Evolutionary conservation across 768 basidiomycete species (phyloP).

Genomic region (Coprinellus micaceus): DNA sequence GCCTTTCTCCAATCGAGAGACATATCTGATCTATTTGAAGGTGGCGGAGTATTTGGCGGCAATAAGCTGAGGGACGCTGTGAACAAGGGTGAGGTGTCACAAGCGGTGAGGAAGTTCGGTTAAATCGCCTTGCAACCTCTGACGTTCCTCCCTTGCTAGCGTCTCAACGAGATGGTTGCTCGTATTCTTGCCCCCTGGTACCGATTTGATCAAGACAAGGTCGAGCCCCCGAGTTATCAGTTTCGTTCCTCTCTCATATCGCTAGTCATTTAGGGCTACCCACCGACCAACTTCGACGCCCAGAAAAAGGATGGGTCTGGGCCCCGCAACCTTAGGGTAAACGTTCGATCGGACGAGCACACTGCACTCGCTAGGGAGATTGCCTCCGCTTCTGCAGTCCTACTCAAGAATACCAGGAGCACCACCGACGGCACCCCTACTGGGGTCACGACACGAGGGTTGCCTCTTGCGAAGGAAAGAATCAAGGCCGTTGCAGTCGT

Average conservation of each 20-base stretch:
- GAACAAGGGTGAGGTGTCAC: conserved; percentile 30
- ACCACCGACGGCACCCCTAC: conserved; percentile 29
- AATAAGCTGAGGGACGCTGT: conserved; percentile 31
- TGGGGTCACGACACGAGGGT: conserved; percentile 34
- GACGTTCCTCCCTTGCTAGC: conserved; percentile 20
- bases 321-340: conserved; percentile 38
- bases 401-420: conserved; percentile 61
- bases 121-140: too few species aligned
- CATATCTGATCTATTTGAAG: conserved; percentile 15
- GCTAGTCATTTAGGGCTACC: conserved; percentile 48
- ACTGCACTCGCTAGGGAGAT: conserved; percentile 58
- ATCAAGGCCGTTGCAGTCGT: conserved; percentile 57
- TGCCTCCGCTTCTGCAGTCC: conserved; percentile 60
- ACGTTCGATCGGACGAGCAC: conserved; percentile 41
- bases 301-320: conserved; percentile 46
- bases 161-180: conserved; percentile 44
- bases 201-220: conserved; percentile 46
- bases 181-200: conserved; percentile 45
- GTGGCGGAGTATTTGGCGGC: conserved; percentile 34
- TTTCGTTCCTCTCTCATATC: too few species aligned
- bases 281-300: conserved; percentile 43
- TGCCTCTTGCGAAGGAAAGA: conserved; percentile 44
- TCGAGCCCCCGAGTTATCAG: too few species aligned
- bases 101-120: conserved; percentile 21
- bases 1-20: not conserved